Evolutionary conservation across 768 basidiomycete genomes (phyloP).

Genomic region (Kwoniella mangroviensis): DNA sequence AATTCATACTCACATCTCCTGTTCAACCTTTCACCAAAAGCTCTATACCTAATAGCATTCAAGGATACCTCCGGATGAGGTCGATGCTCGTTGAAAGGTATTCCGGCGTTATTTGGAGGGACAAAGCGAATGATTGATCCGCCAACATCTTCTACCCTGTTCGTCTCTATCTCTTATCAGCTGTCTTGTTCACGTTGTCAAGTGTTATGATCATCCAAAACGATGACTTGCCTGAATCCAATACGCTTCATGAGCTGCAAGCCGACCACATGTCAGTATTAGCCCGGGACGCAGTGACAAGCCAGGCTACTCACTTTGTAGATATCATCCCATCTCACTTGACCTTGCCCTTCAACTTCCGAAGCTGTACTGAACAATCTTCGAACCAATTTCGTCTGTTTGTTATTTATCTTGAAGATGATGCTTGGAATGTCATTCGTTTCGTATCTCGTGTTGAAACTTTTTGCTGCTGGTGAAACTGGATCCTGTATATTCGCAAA

Average conservation of each 20-base stretch:
- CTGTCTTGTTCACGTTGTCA: background rate
- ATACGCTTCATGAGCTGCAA: constrained; percentile 12
- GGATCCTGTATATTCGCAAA: no score
- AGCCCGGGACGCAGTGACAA: no score
- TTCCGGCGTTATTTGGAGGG: constrained; percentile 4
- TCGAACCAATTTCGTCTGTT: constrained; percentile 2
- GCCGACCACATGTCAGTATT: no score
- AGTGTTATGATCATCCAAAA: background rate
- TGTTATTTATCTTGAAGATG: background rate
- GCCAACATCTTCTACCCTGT: background rate
- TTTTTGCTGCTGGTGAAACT: no score
- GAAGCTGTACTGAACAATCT: constrained; percentile 4
- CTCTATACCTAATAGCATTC: background rate
- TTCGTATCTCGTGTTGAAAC: background rate
- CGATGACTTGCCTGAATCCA: background rate
- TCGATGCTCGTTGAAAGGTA: constrained; percentile 9
- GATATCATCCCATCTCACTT: constrained; percentile 8
- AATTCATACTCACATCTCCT: constrained; percentile 1
- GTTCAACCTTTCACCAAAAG: constrained; percentile 3
- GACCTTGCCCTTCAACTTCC: constrained; percentile 4
- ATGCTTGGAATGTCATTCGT: background rate
- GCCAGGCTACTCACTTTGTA: no score
- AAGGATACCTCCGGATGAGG: constrained; percentile 2
- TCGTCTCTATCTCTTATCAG: background rate
- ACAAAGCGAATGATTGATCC: constrained; percentile 4